Evolutionary conservation across 371 early-diverging fungal species (phyloP), one percentile per base, ranked within the genome.

Genomic region (Circinella minor): DNA sequence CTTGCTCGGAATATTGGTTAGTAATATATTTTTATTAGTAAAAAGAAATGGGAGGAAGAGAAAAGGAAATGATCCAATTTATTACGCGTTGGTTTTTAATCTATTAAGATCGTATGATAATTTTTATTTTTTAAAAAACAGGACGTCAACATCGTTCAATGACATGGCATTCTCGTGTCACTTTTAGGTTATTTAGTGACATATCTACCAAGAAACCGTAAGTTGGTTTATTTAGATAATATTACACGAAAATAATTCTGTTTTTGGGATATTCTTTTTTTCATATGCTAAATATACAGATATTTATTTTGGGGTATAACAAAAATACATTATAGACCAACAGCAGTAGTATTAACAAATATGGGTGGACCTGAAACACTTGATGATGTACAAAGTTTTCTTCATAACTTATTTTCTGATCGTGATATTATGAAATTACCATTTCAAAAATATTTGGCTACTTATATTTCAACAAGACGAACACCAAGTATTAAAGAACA

Each of bases 351-450:
- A 13, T 81, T 98, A 61, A 93, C 96, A 80, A 98, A 98, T 81
- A 87, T 98, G 89, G 98, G 98, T 51, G 98, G 98, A 0, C 98
- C 98, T 9, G 78, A 85, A 43, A 94, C 82, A 6, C 79, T 92
- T 61, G 85, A 87, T 20, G 92, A 93, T 64, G 98, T 98, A 11
- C 80, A 92, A 38, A 87, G 83, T 60, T 98, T 97, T 76, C 86
- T 98, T 37, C 72, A 74, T 71, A 88, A 91, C 69, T 88, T 98
- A n/a, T 98, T 98, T 75, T 87, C 89, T n/a, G 98, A 98, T 82
- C 87, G 91, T 34, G 98, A 98, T 77, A 80, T 98, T 64, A 97
- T 98, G 83, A 93, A 93, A 27, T 75, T 98, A 13, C 97, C 98
- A 0, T 79, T 94, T 36, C 98, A 98, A 79, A 79, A 82, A 18